Base-by-base conservation (phyloP, 1,284 basidiomycete genomes). In the Anthracocystis setariae region DNA sequence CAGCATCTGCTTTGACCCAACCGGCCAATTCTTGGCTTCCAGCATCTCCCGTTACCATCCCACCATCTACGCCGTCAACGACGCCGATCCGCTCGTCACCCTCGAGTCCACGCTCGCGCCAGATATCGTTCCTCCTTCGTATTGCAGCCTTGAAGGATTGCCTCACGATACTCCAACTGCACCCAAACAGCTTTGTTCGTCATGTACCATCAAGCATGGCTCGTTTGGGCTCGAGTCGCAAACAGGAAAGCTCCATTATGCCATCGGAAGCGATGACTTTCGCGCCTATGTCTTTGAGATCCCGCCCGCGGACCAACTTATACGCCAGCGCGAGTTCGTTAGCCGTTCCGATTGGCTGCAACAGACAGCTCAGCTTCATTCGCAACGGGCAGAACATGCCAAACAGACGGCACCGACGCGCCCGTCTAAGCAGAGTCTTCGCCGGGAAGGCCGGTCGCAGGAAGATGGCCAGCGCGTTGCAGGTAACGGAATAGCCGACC, bases 171-270 rank as follows among this genome's bases (percentile, higher is more conserved):
- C 46, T 2, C 49, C 53, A n/a, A 13, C 50, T 13, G 65, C 65
- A 3, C 58, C 53, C 21, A 61, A 68, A 33, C 58, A 44, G 51
- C 59, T 68, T 10, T 58, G 44, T 0, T 68, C 65, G 3, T 57
- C 47, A 42, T 68, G 65, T 33, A 68, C 65, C n/a, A 48, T 68
- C 59, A 68, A 68, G 38, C 65, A 68, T 33, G 58, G 54, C 55
- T 68, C 65, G 1, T 68, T 68, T 12, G 65, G 65, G 10, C 35
- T 68, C 17, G 59, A 68, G 25, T 3, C 13, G 5, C 59, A 54
- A n/a, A 57, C 59, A 0, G 65, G 65, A 1, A 46, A 43, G 54
- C 51, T 68, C 1, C 54, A 58, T 39, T 68, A 62, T 12, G 59
- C 59, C 27, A 62, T 62, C 18, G 65, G 65, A 5, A 68, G 65